Percentiles rank a stretch among this genome's conserved stretches.
Conservation (phyloP, 805 yeast species). For the Wickerhamomyces bisporus region DNA sequence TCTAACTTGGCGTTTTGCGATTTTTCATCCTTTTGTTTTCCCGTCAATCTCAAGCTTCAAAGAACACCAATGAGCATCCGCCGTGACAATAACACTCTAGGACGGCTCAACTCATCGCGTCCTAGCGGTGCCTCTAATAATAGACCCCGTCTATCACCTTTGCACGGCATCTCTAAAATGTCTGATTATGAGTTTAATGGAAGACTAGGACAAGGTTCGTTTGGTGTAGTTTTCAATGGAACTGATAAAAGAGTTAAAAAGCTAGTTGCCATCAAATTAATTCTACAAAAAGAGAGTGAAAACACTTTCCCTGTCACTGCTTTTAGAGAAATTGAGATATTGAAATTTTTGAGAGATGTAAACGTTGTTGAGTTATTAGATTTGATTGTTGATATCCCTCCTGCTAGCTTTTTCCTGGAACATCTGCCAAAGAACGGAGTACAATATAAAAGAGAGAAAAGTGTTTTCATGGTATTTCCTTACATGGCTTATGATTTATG, state of each 20-base stretch:
- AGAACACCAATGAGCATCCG: no score
- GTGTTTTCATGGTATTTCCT: constrained; percentile 83
- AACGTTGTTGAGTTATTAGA: constrained; percentile 77
- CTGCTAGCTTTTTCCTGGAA: constrained; percentile 5
- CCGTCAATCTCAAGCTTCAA: no score
- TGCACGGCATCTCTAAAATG: constrained; percentile 18
- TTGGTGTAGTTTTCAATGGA: constrained; percentile 87
- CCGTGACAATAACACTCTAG: no score
- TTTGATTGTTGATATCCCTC: constrained; percentile 56
- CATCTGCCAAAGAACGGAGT: constrained; percentile 2
- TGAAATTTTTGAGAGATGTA: constrained; percentile 62
- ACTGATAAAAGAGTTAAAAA: constrained; percentile 38
- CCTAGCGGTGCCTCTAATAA: background rate
- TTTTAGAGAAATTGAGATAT: constrained; percentile 80
- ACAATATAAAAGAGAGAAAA: constrained; percentile 23
- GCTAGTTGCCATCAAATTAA: constrained; percentile 84
- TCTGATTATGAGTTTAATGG: constrained; percentile 28
- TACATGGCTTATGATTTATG: constrained; percentile 91
- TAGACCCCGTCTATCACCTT: background rate
- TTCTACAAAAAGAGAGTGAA: constrained; percentile 42
- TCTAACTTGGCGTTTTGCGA: no score
- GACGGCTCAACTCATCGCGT: background rate
- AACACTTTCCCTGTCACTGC: constrained; percentile 88
- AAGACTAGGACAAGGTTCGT: constrained; percentile 78
- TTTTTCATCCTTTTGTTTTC: no score